These are phyloP conservation scores for Litsea cubeba DNA, from an alignment of 164 flowering plant genomes.

Conservation along the genomic window DNA sequence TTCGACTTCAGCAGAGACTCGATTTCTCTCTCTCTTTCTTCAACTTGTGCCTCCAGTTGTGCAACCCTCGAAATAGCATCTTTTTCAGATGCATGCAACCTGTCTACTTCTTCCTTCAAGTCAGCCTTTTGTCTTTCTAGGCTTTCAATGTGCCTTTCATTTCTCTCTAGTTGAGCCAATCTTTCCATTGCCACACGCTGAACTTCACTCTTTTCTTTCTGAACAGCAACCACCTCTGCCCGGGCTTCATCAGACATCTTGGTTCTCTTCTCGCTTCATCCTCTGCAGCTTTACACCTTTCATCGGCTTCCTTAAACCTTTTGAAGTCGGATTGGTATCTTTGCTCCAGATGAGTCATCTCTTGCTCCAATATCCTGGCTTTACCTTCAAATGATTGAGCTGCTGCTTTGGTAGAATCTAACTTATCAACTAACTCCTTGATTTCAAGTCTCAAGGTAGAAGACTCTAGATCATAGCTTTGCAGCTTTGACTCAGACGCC, in stretches of 20 bases:
- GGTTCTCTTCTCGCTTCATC: constrained; percentile 79
- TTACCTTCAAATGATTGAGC: constrained; percentile 77
- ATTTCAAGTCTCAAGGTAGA: constrained; percentile 55
- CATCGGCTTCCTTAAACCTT: constrained; percentile 76
- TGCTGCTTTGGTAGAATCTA: constrained; percentile 52
- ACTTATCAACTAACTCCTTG: constrained; percentile 53
- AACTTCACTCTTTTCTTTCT: constrained; percentile 61
- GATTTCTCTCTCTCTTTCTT: constrained; percentile 83
- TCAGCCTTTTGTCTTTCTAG: constrained; percentile 62
- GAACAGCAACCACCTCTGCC: constrained; percentile 63
- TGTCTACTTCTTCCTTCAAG: constrained; percentile 45
- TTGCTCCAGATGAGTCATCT: constrained; percentile 66
- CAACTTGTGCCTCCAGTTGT: constrained; percentile 67
- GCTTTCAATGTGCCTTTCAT: constrained; percentile 71
- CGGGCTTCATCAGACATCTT: constrained; percentile 86
- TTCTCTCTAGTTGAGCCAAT: constrained; percentile 68
- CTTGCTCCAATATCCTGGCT: constrained; percentile 68
- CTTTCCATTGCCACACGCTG: constrained; percentile 84
- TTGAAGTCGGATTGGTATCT: constrained; percentile 63
- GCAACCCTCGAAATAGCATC: constrained; percentile 62
- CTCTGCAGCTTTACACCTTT: constrained; percentile 78
- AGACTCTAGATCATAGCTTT: constrained; percentile 58
- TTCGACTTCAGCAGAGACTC: constrained; percentile 63
- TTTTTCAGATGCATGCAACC: constrained; percentile 54
- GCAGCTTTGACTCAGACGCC: constrained; percentile 79